These are phyloP conservation scores for Mycena galopus DNA, from an alignment of 768 basidiomycete species.

Conservation along the genomic window DNA sequence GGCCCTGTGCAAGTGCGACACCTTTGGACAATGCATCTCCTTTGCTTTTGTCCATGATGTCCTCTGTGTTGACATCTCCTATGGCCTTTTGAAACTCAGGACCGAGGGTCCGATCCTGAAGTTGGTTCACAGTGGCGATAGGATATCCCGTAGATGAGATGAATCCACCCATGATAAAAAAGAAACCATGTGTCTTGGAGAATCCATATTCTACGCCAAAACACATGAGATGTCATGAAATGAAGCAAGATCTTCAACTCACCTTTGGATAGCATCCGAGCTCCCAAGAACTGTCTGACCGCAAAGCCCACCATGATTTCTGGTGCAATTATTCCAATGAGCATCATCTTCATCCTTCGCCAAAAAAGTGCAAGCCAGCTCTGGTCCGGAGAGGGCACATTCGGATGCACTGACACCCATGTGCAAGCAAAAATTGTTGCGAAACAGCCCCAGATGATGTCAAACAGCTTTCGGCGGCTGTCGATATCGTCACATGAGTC, in stretches of 20 bases:
- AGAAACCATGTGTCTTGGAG: constrained; percentile 35
- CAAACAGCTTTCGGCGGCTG: constrained; percentile 14
- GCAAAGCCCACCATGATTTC: neutral
- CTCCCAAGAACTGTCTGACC: no score
- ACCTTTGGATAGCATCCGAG: neutral
- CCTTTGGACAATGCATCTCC: constrained; percentile 46
- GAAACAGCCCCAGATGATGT: no score
- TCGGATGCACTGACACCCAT: no score
- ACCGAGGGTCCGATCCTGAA: neutral
- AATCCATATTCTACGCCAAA: neutral
- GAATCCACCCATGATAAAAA: constrained; percentile 42
- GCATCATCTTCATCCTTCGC: constrained; percentile 37
- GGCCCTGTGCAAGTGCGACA: neutral
- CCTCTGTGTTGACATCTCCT: constrained; percentile 3
- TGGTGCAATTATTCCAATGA: constrained; percentile 24
- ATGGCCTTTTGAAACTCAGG: neutral
- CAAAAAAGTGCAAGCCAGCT: neutral
- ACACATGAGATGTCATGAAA: neutral
- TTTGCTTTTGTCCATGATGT: constrained; percentile 46
- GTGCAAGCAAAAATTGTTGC: no score
- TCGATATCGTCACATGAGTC: constrained; percentile 11
- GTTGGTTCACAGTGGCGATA: neutral
- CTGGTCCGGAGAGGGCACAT: neutral
- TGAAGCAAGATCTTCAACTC: neutral
- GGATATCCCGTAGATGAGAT: constrained; percentile 10